Percentiles rank a stretch among this genome's conserved stretches.
phyloP scores from a whole-genome alignment of 192 early-diverging fungal species.

The Dimargaris verticillata region DNA sequence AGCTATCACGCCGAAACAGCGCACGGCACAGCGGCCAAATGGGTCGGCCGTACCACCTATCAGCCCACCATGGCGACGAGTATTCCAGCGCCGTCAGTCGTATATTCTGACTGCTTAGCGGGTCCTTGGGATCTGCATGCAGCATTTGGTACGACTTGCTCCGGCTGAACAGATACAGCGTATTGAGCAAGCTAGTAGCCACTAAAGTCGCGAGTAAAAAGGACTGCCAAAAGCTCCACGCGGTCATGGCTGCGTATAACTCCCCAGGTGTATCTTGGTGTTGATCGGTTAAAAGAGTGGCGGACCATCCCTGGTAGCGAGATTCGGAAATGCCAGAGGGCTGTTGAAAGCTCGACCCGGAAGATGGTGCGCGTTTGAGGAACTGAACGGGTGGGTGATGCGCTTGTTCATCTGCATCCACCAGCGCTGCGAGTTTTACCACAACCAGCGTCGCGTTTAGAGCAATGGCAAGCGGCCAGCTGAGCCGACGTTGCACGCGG shows the following conservation, averaged over 20 bases:
- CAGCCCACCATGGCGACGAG: not conserved
- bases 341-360: not conserved
- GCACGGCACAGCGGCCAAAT: not conserved
- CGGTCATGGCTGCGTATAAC: not conserved
- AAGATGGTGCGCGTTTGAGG: not conserved
- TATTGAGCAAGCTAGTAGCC: not conserved
- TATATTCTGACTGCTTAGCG: not conserved
- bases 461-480: not conserved
- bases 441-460: not conserved
- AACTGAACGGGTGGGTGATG: not conserved
- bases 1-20: not conserved
- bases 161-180: not conserved
- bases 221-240: not conserved
- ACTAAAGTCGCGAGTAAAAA: not conserved
- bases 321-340: not conserved
- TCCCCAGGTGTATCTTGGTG: not conserved
- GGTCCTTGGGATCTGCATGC: not conserved
- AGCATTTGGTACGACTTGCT: not conserved
- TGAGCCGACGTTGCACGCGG: not conserved
- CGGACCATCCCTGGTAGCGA: not conserved
- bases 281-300: not conserved
- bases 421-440: not conserved
- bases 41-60: conserved; percentile 9
- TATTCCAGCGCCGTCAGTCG: not conserved
- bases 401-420: not conserved